Evolutionary conservation across 2,329 filamentous ascomycete species (phyloP).

Genomic region (Nectriaceae sp.): DNA sequence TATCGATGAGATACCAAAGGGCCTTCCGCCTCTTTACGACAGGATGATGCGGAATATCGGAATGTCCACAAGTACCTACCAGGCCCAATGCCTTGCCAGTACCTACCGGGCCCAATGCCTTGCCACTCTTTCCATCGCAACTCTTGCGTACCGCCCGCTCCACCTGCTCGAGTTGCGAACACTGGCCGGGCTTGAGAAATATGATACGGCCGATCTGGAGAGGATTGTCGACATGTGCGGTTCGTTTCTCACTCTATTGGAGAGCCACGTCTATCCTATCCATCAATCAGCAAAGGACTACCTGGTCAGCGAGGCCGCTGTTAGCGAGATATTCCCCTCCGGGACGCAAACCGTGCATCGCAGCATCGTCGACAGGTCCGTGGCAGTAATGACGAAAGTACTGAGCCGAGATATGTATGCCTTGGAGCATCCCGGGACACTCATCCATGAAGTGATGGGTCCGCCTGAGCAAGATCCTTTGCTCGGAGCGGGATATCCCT

Average conservation of each 20-base stretch:
- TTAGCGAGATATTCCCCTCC: conserved; percentile 8
- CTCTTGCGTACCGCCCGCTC: not conserved
- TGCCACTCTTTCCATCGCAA: too few species aligned
- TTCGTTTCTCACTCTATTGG: conserved; percentile 29
- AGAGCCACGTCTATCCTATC: conserved; percentile 23
- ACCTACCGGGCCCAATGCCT: too few species aligned
- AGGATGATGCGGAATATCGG: not conserved
- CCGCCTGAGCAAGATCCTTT: conserved; percentile 29
- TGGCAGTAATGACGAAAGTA: conserved; percentile 12
- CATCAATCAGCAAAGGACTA: conserved; percentile 35
- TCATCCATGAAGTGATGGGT: conserved; percentile 17
- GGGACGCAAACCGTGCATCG: conserved; percentile 4
- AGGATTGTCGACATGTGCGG: conserved; percentile 25
- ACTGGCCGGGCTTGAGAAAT: conserved; percentile 1
- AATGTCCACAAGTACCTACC: too few species aligned
- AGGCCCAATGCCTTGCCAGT: too few species aligned
- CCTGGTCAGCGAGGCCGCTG: conserved; percentile 14
- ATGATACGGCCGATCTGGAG: too few species aligned
- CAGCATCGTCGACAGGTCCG: conserved; percentile 13
- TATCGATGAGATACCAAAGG: not conserved
- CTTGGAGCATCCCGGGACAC: conserved; percentile 21
- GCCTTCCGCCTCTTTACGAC: not conserved
- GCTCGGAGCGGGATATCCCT: conserved; percentile 21
- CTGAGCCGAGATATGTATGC: conserved; percentile 30
- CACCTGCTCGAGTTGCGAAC: conserved; percentile 1